Evolutionary conservation across 2,329 filamentous ascomycete genomes (phyloP).

Genomic region (Hypoxylon sp.): DNA sequence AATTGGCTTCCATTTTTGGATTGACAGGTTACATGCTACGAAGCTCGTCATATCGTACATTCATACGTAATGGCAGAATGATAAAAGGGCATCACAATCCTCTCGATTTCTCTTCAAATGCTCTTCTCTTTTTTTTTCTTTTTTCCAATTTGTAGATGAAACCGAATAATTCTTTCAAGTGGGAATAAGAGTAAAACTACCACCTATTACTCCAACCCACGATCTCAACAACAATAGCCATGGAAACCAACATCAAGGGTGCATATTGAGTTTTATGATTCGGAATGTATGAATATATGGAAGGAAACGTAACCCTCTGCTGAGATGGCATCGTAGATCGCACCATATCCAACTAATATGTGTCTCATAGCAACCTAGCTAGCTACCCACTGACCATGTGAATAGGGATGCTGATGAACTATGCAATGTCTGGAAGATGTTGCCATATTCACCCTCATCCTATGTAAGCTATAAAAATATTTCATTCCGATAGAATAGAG

Average conservation of each 20-base stretch:
- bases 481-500: slow-evolving; percentile 20
- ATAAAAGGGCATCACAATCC: slow-evolving; percentile 12
- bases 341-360: slow-evolving; percentile 11
- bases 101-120: background rate
- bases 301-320: slow-evolving; percentile 2
- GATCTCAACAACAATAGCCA: background rate
- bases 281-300: background rate
- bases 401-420: slow-evolving; percentile 33
- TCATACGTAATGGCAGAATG: slow-evolving; percentile 2
- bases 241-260: background rate
- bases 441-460: slow-evolving; percentile 14
- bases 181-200: background rate
- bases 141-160: background rate
- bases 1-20: slow-evolving; percentile 42
- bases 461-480: slow-evolving; percentile 17
- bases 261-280: slow-evolving; percentile 5
- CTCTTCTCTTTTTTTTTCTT: background rate
- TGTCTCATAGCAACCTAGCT: slow-evolving; percentile 9
- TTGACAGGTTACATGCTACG: slow-evolving; percentile 22
- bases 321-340: slow-evolving; percentile 27
- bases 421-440: slow-evolving; percentile 35
- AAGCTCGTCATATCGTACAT: slow-evolving; percentile 19
- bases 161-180: background rate
- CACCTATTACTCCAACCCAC: background rate
- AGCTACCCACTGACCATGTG: slow-evolving; percentile 2